Base-by-base conservation (phyloP, 495 filamentous ascomycete genomes). In the Tuber borchii region DNA sequence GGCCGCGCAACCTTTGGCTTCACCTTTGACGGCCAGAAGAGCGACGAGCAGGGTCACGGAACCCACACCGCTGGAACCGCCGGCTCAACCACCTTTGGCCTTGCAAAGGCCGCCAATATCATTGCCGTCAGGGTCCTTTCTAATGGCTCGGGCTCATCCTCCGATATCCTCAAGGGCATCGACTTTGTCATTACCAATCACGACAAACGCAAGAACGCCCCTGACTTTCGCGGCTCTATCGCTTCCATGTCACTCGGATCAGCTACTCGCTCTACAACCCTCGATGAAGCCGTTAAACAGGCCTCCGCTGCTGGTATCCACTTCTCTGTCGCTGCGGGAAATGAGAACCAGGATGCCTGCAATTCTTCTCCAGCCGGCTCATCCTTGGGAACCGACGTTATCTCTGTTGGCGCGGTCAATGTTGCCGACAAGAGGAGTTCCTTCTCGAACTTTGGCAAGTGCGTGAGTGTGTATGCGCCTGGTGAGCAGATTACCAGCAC, bases 51-150 rank as follows among this genome's bases (percentile, higher is more conserved):
- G 51, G 87, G 87, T 16, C 87, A 88, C 71, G 87, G 87, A 1
- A 91, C 88, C 20, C 91, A 93, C 84, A 89, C 90, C 70, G 87
- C 91, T 2, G 91, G 91, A 37, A 93, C 90, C 26, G 88, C 90
- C 70, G 91, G 86, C 22, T 89, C 89, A 22, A 84, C 82, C 61
- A 91, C 88, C 16, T 91, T 89, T 72, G 91, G 91, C 65, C 86
- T 93, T 37, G 88, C 90, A 71, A 93, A 92, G 84, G 88, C 89
- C 56, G 90, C 88, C 69, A 86, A 86, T 76, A 83, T 93, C 40
- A 85, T 92, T 71, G 89, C 88, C 69, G 90, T 93, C 72, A 92
- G 92, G 85, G 91, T 93, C 22, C 86, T 92, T 46, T 86, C 86
- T 51, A 84, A 85, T 26, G 82, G 86, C 48, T 87, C 86, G 44